Conservation (phyloP, 2,329 filamentous ascomycete genomes). For the Cylindrodendrum hubeiense region DNA sequence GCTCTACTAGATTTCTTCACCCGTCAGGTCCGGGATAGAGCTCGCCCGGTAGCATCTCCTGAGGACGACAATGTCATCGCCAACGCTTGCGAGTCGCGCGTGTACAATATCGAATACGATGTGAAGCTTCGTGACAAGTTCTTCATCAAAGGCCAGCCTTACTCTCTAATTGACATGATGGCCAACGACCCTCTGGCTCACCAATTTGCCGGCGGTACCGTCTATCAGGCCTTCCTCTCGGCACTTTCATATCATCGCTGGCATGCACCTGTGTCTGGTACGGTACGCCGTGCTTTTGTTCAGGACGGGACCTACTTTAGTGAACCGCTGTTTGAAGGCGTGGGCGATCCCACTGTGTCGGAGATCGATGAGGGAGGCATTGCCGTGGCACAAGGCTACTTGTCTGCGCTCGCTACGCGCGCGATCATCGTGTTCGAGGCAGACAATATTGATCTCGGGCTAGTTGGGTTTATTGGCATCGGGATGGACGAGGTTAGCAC, state of each 20-base stretch:
- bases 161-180: slow-evolving; percentile 75
- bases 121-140: slow-evolving; percentile 71
- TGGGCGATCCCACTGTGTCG: slow-evolving; percentile 39
- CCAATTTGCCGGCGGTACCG: slow-evolving; percentile 71
- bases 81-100: slow-evolving; percentile 75
- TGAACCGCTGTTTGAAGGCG: slow-evolving; percentile 60
- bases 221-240: slow-evolving; percentile 79
- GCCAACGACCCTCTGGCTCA: slow-evolving; percentile 64
- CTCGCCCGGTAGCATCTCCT: slow-evolving; percentile 69
- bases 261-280: slow-evolving; percentile 77
- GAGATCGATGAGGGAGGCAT: slow-evolving; percentile 52
- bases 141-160: slow-evolving; percentile 78
- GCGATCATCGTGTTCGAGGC: slow-evolving; percentile 79
- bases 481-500: slow-evolving; percentile 84
- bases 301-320: slow-evolving; percentile 77
- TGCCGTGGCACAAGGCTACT: slow-evolving; percentile 71
- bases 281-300: slow-evolving; percentile 67
- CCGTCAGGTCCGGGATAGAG: slow-evolving; percentile 62
- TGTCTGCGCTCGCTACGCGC: slow-evolving; percentile 76
- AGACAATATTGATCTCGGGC: slow-evolving; percentile 74
- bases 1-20: slow-evolving; percentile 70
- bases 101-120: slow-evolving; percentile 63
- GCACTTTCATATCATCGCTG: slow-evolving; percentile 79
- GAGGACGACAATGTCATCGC: slow-evolving; percentile 66
- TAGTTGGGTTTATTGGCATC: slow-evolving; percentile 78